Evolutionary conservation across 2,329 filamentous ascomycete species (phyloP).

Genomic region (Penicillium griseofulvum): DNA sequence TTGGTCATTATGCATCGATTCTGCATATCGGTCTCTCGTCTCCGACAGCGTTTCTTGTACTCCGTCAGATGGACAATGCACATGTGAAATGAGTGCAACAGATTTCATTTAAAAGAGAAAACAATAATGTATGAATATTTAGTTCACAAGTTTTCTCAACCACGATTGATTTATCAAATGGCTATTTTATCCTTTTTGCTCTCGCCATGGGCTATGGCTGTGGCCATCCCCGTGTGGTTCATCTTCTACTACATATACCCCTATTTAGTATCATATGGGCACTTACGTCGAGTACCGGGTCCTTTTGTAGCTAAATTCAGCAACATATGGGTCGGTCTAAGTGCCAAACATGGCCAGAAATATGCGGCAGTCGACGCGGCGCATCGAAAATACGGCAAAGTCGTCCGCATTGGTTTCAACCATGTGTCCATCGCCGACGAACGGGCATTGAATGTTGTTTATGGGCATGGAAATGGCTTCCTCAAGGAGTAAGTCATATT

Average conservation of each 20-base stretch:
- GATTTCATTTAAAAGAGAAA: background rate
- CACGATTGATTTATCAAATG: slow-evolving; percentile 5
- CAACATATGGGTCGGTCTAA: slow-evolving; percentile 21
- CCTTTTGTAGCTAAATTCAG: slow-evolving; percentile 21
- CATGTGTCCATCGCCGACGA: slow-evolving; percentile 26
- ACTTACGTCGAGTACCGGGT: slow-evolving; percentile 14
- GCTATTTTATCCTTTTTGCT: slow-evolving; percentile 11
- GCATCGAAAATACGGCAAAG: slow-evolving; percentile 31
- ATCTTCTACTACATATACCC: slow-evolving; percentile 17
- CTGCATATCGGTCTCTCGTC: background rate
- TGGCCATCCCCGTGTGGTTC: slow-evolving; percentile 10
- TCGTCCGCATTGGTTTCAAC: slow-evolving; percentile 24
- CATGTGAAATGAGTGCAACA: background rate
- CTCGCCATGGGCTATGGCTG: slow-evolving; percentile 11
- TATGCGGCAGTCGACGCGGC: slow-evolving; percentile 43
- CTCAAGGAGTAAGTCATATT: slow-evolving; percentile 21
- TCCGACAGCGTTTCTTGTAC: slow-evolving; percentile 4
- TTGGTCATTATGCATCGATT: background rate
- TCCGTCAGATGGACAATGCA: slow-evolving; percentile 2
- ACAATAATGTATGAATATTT: background rate
- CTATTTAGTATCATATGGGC: slow-evolving; percentile 15
- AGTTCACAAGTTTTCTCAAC: background rate
- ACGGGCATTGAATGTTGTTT: slow-evolving; percentile 16
- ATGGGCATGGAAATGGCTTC: slow-evolving; percentile 36
- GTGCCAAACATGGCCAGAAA: slow-evolving; percentile 18